Evolutionary conservation across 2,329 filamentous ascomycete genomes (phyloP), one percentile per base, ranked within the genome.

Genomic region (Colletotrichum paranaense): DNA sequence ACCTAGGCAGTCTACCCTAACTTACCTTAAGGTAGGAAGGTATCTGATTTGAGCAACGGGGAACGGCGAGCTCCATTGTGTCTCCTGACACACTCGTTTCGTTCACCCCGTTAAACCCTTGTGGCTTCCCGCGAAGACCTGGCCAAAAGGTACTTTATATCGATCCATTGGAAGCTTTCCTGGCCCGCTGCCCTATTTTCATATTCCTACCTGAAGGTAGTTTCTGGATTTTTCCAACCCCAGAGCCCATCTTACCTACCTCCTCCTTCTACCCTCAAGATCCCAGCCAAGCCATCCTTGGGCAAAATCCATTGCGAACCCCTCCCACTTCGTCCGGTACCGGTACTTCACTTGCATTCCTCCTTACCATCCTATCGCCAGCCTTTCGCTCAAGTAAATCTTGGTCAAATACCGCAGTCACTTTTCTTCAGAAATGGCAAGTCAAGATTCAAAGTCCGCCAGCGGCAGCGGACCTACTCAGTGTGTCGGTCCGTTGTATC

Each of bases 401-500:
- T 42, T 42, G 38, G 14, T 24, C 66, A 56, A 69, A n/a, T 11
- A 24, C 16, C 52, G 55, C 42, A 55, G 32, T 24, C 32, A 64
- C 19, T 22, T n/a, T 49, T n/a, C 55, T 28, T 28, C 12, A 22
- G 26, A 46, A 52, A 74, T 74, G 67, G 49, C 56, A 19, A 67
- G 38, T 60, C 62, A 76, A 62, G 63, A 68, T 19, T 57, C 66
- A 35, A 65, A 67, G 58, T 28, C 70, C 8, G 32, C 62, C 32
- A 42, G 30, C 58, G 26, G 59, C 26, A 66, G 67, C 30, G 73
- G 75, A 78, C 68, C 80, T 78, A 86, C 89, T 56, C 88, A 95
- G 82, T 91, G 89, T 76, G 91, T 98, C 73, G 95, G 95, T 1
- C 95, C 95, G 59, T 88, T 92, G 75, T 98, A 98, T 83, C 90